These are phyloP conservation scores for Vitis riparia DNA, from an alignment of 164 flowering plant species.

Conservation along the genomic window DNA sequence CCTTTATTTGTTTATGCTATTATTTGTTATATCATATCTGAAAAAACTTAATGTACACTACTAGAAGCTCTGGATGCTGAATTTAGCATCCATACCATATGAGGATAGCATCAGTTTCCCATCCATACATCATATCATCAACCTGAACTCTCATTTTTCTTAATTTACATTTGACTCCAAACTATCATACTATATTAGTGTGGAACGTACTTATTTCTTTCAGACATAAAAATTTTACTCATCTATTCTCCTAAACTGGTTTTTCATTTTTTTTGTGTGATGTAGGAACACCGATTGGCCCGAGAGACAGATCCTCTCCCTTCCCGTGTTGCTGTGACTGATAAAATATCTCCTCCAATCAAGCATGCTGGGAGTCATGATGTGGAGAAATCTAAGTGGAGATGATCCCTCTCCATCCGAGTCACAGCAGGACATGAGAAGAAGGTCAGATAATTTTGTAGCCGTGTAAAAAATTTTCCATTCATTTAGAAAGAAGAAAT, in stretches of 20 bases:
- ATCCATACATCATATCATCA: too few species aligned
- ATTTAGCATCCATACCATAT: too few species aligned
- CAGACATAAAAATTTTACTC: too few species aligned
- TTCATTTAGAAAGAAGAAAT: neutral
- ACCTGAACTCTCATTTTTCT: too few species aligned
- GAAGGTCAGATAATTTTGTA: conserved; percentile 23
- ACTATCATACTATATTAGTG: too few species aligned
- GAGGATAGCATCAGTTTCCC: too few species aligned
- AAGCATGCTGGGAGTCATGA: conserved; percentile 24
- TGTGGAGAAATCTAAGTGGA: conserved; percentile 28
- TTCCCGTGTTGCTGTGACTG: conserved; percentile 10
- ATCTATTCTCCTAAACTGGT: neutral
- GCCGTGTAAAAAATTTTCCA: neutral
- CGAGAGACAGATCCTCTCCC: conserved; percentile 33
- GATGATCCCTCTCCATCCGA: conserved; percentile 18
- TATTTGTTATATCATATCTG: too few species aligned
- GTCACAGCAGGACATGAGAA: neutral
- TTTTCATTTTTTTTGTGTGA: conserved; percentile 1
- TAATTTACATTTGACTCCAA: too few species aligned
- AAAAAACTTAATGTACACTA: too few species aligned
- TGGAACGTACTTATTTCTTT: too few species aligned
- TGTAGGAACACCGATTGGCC: conserved; percentile 51
- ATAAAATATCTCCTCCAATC: conserved; percentile 19
- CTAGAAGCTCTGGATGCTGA: too few species aligned
- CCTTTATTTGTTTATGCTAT: too few species aligned